Conservation (phyloP, 768 basidiomycete species). For the Boletus speciosus region DNA sequence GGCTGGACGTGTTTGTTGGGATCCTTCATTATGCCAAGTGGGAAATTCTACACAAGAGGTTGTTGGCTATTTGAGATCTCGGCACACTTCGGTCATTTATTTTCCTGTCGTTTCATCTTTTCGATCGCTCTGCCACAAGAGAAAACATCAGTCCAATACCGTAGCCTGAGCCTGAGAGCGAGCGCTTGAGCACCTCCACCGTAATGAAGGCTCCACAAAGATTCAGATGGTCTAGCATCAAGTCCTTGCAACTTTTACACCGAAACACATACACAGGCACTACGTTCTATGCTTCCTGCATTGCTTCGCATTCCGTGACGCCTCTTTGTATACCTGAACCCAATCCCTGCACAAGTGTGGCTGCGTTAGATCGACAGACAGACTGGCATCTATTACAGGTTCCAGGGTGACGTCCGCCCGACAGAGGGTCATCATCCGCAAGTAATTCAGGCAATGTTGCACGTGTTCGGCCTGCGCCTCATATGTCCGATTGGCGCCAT, state of each 20-base stretch:
- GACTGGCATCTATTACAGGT: constrained; percentile 25
- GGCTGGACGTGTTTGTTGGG: not conserved
- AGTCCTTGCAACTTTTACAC: not conserved
- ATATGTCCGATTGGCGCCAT: constrained; percentile 10
- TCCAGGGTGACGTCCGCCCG: constrained; percentile 48
- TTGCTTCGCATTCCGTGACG: constrained; percentile 9
- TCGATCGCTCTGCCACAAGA: too few species aligned
- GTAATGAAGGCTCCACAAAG: too few species aligned
- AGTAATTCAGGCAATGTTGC: constrained; percentile 49
- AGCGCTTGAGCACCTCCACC: too few species aligned
- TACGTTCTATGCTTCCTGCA: constrained; percentile 10
- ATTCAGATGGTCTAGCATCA: not conserved
- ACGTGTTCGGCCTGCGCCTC: constrained; percentile 22
- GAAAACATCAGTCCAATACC: not conserved
- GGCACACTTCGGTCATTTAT: too few species aligned
- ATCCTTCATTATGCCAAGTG: not conserved
- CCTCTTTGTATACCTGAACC: constrained; percentile 25
- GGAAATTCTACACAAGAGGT: too few species aligned
- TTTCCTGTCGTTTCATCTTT: not conserved
- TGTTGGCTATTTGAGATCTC: too few species aligned
- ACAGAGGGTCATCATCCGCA: constrained; percentile 46
- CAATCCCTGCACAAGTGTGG: constrained; percentile 28
- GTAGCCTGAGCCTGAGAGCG: too few species aligned
- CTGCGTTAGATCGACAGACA: constrained; percentile 21
- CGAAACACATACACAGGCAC: not conserved